These are phyloP conservation scores for Rhynchospora breviuscula DNA, from an alignment of 176 grass and related monocot species.

Conservation along the genomic window DNA sequence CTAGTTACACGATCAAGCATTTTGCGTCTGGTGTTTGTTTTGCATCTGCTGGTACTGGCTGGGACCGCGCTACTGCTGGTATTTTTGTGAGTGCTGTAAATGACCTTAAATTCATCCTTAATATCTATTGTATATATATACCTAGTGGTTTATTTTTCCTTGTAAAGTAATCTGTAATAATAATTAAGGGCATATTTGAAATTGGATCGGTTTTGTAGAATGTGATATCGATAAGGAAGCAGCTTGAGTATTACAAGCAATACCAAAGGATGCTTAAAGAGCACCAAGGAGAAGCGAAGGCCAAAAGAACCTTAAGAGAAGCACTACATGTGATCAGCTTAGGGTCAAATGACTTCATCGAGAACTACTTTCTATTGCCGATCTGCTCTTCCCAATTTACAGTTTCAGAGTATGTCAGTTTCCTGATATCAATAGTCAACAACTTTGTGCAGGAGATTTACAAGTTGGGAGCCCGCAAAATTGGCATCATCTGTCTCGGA, in stretches of 20 bases:
- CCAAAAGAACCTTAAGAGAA: slow-evolving; percentile 29
- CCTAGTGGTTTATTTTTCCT: not conserved
- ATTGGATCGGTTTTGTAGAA: slow-evolving; percentile 26
- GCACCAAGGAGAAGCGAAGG: slow-evolving; percentile 20
- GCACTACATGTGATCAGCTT: slow-evolving; percentile 65
- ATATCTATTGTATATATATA: not conserved
- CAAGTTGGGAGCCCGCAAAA: not conserved
- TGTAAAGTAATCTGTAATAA: not conserved
- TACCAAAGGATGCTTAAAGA: slow-evolving; percentile 40
- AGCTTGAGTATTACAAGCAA: slow-evolving; percentile 64
- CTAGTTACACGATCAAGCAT: slow-evolving; percentile 20
- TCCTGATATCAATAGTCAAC: not conserved
- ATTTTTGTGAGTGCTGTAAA: slow-evolving; percentile 26
- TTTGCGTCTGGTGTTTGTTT: slow-evolving; percentile 56
- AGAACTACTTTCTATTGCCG: not conserved
- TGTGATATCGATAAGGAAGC: slow-evolving; percentile 60
- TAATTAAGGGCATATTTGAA: not conserved
- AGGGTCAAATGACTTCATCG: slow-evolving; percentile 56
- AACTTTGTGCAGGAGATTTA: not conserved
- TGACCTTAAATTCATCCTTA: not conserved
- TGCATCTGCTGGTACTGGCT: slow-evolving; percentile 51
- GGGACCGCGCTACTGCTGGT: slow-evolving; percentile 40
- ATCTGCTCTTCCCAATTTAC: not conserved
- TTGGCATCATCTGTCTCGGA: not conserved
- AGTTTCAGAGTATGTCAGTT: not conserved